These are phyloP conservation scores for Verticillium isaacii DNA, from an alignment of 2,329 filamentous ascomycete species.

Conservation along the genomic window DNA sequence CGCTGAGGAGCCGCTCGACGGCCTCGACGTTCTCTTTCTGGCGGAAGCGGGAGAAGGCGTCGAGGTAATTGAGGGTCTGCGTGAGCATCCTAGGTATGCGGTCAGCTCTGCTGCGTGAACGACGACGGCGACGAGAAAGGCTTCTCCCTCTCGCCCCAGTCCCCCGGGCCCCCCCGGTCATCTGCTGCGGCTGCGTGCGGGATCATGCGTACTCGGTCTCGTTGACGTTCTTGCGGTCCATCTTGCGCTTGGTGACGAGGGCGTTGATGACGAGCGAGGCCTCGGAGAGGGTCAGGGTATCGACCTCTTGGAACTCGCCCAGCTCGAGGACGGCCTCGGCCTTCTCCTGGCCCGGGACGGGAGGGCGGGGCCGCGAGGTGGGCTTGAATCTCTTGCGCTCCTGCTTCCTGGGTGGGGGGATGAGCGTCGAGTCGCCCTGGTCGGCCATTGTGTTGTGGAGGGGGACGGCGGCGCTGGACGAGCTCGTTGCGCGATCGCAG, in stretches of 20 bases:
- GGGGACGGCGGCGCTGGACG: background rate
- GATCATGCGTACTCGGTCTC: slow-evolving; percentile 66
- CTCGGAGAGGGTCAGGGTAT: slow-evolving; percentile 88
- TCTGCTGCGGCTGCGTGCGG: background rate
- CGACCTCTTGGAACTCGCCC: slow-evolving; percentile 89
- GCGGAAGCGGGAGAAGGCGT: slow-evolving; percentile 94
- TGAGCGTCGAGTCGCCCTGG: background rate
- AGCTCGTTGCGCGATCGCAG: background rate
- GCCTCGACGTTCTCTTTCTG: slow-evolving; percentile 90
- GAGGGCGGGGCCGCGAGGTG: slow-evolving; percentile 64
- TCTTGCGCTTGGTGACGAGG: slow-evolving; percentile 73
- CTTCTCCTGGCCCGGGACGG: slow-evolving; percentile 77
- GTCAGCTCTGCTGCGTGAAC: too few relatives aligned
- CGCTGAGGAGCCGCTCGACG: slow-evolving; percentile 81
- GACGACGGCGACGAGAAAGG: too few relatives aligned
- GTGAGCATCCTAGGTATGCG: slow-evolving; percentile 58
- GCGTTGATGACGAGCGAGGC: slow-evolving; percentile 89
- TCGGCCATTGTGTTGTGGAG: background rate
- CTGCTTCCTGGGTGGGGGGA: background rate
- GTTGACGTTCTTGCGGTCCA: slow-evolving; percentile 76
- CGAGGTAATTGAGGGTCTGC: slow-evolving; percentile 88
- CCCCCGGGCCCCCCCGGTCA: too few relatives aligned
- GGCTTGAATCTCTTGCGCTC: slow-evolving; percentile 1
- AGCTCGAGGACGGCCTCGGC: slow-evolving; percentile 76
- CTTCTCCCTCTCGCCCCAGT: too few relatives aligned